These are phyloP conservation scores for Inosperma sp. DNA, from an alignment of 768 basidiomycete genomes.

Conservation along the genomic window DNA sequence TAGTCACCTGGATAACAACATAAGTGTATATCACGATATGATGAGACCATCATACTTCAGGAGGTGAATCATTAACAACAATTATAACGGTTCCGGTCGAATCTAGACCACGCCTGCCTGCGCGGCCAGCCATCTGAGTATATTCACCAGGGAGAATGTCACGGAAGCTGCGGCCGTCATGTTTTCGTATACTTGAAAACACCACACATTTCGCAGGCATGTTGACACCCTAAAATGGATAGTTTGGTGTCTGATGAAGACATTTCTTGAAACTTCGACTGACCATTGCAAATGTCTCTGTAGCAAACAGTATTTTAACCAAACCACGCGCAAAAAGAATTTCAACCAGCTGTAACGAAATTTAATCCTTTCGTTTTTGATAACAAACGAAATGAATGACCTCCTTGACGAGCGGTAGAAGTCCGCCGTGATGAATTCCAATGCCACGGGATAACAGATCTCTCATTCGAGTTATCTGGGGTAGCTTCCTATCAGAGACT, in stretches of 20 bases:
- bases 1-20: constrained; percentile 51
- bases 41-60: constrained; percentile 53
- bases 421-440: constrained; percentile 95
- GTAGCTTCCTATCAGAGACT: constrained; percentile 90
- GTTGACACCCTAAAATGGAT: constrained; percentile 77
- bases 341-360: constrained; percentile 72
- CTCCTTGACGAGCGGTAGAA: constrained; percentile 96
- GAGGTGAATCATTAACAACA: constrained; percentile 74
- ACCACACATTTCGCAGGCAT: constrained; percentile 99
- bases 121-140: constrained; percentile 99
- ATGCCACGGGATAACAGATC: constrained; percentile 89
- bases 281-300: constrained; percentile 99
- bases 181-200: constrained; percentile 91
- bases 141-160: constrained; percentile 90
- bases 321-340: constrained; percentile 92
- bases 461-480: constrained; percentile 88
- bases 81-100: constrained; percentile 95
- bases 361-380: constrained; percentile 10
- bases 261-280: constrained; percentile 16
- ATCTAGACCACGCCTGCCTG: constrained; percentile 93
- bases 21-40: background rate
- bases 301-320: constrained; percentile 95
- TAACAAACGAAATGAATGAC: constrained; percentile 36
- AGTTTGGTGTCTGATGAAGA: background rate
- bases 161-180: constrained; percentile 90